Base-by-base conservation (phyloP, 75 land plant genomes). In the Larix kaempferi region DNA sequence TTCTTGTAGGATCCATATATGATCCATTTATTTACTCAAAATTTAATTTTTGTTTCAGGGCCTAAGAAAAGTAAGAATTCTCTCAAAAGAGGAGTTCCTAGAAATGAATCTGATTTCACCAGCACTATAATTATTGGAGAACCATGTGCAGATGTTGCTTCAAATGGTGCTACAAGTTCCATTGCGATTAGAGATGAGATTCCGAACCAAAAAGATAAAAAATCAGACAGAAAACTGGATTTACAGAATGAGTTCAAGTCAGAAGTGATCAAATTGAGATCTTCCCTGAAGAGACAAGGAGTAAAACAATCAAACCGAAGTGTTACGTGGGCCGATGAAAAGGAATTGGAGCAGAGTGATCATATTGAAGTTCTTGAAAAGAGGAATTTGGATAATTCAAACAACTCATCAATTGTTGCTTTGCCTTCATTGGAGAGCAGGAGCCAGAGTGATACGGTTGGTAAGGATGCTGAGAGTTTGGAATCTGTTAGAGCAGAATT, bases 271-370 rank as follows among this genome's bases (percentile, higher is more conserved):
- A 74, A 67, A 55, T 78, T 75, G 44, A 93, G 83, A 80, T 82
- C 93, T 61, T 83, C 88, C 26, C 79, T 90, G 65, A 89, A 90
- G 80, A 59, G 84, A 60, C 64, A 84, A 23, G 52, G 59, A 26
- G 39, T 37, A 52, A 55, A 22, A 26, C 56, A 74, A 23, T 16
- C 25, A 21, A 25, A 35, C 29, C 86, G 79, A 63, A 83, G 77
- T 78, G 95, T 93, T 35, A 82, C 87, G 49, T 93, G 95, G 95
- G 91, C 86, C 76, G 93, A 93, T 80, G 88, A 88, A 74, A 87
- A 71, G 41, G 56, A 75, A 78, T 14, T 10, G 27, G 64, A 77
- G 58, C 52, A 44, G 7, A 44, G 52, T 44, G 52, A 44, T 1
- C 10, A 44, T 44, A 8, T 44, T 44, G 56, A 33, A 79, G 15